Conservation (phyloP, 192 early-diverging fungal species). For the Diversispora epigaea region DNA sequence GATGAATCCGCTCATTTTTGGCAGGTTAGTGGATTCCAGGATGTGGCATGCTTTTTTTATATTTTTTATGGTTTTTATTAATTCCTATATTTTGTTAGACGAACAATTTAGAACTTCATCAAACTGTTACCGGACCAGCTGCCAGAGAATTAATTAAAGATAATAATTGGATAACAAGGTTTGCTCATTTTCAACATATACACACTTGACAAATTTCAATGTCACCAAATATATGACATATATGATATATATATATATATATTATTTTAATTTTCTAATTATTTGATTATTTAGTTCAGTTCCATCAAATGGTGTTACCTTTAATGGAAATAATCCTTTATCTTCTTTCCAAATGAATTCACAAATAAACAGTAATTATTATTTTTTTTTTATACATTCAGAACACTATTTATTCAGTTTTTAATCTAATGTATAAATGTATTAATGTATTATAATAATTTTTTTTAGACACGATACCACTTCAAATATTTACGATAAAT, state of each 20-base stretch:
- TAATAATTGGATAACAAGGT: conserved; percentile 52
- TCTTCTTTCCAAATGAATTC: conserved; percentile 8
- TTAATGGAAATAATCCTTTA: background rate
- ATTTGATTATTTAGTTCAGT: no score
- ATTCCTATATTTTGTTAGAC: background rate
- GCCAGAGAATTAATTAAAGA: conserved; percentile 60
- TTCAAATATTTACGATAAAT: conserved; percentile 27
- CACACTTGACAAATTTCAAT: no score
- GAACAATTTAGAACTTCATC: conserved; percentile 49
- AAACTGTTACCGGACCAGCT: conserved; percentile 54
- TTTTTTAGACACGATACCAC: background rate
- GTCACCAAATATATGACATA: no score
- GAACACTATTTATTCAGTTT: no score
- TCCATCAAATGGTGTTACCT: no score
- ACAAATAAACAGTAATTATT: background rate
- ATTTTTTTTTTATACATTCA: background rate
- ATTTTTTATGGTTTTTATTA: background rate
- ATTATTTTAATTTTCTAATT: no score
- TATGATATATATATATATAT: no score
- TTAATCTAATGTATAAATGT: background rate
- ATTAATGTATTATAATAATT: background rate
- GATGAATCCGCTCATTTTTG: conserved; percentile 71
- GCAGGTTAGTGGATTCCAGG: conserved; percentile 56
- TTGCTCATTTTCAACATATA: background rate
- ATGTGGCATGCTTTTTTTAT: background rate